phyloP scores from a whole-genome alignment of 73 alveolate species.

The Diophrys sp. region DNA sequence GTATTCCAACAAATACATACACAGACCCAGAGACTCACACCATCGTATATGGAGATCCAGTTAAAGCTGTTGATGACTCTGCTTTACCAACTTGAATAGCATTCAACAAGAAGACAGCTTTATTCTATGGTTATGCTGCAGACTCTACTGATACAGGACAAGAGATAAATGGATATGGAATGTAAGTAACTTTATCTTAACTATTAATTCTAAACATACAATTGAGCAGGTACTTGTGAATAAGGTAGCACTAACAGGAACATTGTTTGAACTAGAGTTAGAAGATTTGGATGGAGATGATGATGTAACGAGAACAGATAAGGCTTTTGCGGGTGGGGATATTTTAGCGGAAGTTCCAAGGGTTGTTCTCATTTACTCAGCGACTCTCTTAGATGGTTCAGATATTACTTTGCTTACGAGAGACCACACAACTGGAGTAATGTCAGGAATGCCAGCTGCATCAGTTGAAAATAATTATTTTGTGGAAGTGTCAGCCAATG shows the following conservation, averaged over 20 bases:
- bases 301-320: neutral
- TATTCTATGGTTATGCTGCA: neutral
- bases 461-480: neutral
- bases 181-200: too few relatives aligned
- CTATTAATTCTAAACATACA: neutral
- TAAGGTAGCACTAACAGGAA: neutral
- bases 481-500: too few relatives aligned
- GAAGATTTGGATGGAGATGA: neutral
- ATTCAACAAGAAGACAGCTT: neutral
- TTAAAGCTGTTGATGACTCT: neutral
- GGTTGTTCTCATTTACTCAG: neutral
- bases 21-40: slow-evolving; percentile 13
- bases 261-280: neutral
- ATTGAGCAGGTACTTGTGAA: neutral
- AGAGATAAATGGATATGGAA: neutral
- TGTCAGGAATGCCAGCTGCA: slow-evolving; percentile 8
- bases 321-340: neutral
- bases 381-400: slow-evolving; percentile 7
- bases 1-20: slow-evolving; percentile 6
- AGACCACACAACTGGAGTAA: neutral
- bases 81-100: neutral
- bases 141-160: neutral
- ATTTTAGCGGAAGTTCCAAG: slow-evolving; percentile 7
- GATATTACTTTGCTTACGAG: slow-evolving; percentile 2
- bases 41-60: neutral